These are phyloP conservation scores for Zangia roseola DNA, from an alignment of 768 basidiomycete species.

Conservation along the genomic window DNA sequence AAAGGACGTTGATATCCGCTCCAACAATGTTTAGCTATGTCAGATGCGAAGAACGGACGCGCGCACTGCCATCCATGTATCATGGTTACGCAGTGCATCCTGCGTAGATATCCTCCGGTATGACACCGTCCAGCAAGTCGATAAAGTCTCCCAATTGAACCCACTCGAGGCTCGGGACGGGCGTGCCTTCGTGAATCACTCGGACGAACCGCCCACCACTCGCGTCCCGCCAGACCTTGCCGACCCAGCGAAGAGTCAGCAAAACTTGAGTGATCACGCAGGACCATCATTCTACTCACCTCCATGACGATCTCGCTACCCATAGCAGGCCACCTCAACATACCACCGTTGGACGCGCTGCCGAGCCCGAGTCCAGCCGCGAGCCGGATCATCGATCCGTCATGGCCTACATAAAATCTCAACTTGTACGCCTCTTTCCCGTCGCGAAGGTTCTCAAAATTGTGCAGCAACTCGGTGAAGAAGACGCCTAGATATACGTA, in stretches of 20 bases:
- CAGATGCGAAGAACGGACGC: neutral
- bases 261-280: neutral
- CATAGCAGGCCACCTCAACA: conserved; percentile 47
- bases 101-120: conserved; percentile 34
- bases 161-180: conserved; percentile 39
- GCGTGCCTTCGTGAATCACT: conserved; percentile 44
- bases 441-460: conserved; percentile 35
- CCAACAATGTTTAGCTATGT: too few relatives aligned
- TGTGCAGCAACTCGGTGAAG: conserved; percentile 42
- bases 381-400: conserved; percentile 45
- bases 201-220: conserved; percentile 35
- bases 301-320: conserved; percentile 48
- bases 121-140: conserved; percentile 28
- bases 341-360: conserved; percentile 17
- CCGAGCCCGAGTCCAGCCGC: conserved; percentile 42
- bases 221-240: conserved; percentile 40
- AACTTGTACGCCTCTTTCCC: conserved; percentile 37
- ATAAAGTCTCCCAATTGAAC: conserved; percentile 36
- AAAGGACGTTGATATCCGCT: neutral
- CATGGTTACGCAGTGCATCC: conserved; percentile 16
- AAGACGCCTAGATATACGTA: conserved; percentile 41
- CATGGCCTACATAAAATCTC: conserved; percentile 47
- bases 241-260: too few relatives aligned
- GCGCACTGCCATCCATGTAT: neutral
- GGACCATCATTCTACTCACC: conserved; percentile 24